These are phyloP conservation scores for Colletotrichum ledebouriae DNA, from an alignment of 2,329 filamentous ascomycete genomes.

Conservation along the genomic window DNA sequence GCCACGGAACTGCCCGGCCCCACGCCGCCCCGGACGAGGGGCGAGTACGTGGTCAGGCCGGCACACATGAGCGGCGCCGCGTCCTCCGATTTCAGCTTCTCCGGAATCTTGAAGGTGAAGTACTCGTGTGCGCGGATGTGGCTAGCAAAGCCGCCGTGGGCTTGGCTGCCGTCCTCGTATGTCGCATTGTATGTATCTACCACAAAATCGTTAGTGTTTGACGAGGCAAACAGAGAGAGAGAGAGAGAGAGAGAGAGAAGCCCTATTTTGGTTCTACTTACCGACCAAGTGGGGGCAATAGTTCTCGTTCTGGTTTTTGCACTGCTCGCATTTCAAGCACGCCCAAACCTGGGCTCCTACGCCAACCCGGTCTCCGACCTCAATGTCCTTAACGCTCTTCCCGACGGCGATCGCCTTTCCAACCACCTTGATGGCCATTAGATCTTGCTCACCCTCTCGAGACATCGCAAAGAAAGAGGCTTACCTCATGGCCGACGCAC, in stretches of 20 bases:
- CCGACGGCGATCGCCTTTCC: constrained; percentile 66
- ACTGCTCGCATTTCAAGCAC: constrained; percentile 65
- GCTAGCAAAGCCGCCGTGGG: constrained; percentile 74
- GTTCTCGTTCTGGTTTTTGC: constrained; percentile 63
- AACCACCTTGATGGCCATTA: constrained; percentile 56
- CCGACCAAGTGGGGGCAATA: constrained; percentile 62
- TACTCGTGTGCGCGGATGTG: constrained; percentile 65
- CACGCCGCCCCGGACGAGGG: constrained; percentile 74
- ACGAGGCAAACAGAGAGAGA: too few species aligned
- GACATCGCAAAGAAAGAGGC: neutral
- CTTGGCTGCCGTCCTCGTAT: constrained; percentile 69
- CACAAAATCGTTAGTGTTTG: neutral
- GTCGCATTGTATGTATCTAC: constrained; percentile 69
- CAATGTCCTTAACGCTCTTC: constrained; percentile 60
- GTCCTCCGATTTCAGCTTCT: constrained; percentile 61
- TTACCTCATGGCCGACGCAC: constrained; percentile 68
- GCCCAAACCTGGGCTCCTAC: constrained; percentile 72
- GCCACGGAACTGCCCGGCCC: constrained; percentile 80
- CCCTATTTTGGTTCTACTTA: constrained; percentile 40
- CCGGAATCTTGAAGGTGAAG: constrained; percentile 73
- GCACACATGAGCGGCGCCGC: constrained; percentile 82
- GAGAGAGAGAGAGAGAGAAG: too few species aligned
- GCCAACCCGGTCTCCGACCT: constrained; percentile 74
- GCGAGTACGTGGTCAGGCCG: constrained; percentile 80
- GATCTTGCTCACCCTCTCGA: neutral